A percentile compares a stretch with the other conserved stretches of the same genome.
Conservation (phyloP, 805 yeast species). For the Wickerhamiella cacticola region DNA sequence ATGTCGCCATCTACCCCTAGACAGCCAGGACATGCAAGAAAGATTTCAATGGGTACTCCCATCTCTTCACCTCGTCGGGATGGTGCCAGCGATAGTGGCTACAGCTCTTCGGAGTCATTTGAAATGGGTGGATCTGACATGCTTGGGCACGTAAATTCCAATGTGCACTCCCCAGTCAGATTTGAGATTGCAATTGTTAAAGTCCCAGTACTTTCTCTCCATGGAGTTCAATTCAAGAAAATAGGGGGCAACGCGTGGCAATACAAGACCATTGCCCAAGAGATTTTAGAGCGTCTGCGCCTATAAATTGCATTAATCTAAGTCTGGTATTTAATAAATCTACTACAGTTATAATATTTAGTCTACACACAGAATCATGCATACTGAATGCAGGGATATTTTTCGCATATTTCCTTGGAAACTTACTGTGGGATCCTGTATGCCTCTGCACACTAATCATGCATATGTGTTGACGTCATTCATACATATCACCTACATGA, state of each 20-base stretch:
- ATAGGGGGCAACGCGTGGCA: slow-evolving; percentile 90
- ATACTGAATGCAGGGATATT: no score
- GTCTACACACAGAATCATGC: no score
- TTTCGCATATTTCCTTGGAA: background rate
- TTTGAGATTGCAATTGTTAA: slow-evolving; percentile 88
- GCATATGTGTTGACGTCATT: background rate
- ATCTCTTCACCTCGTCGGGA: slow-evolving; percentile 19
- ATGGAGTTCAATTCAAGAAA: slow-evolving; percentile 91
- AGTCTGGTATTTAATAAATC: background rate
- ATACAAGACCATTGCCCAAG: slow-evolving; percentile 81
- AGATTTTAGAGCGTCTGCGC: slow-evolving; percentile 53
- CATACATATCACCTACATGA: background rate
- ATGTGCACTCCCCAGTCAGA: slow-evolving; percentile 49
- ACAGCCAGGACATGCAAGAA: slow-evolving; percentile 22
- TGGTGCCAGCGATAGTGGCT: slow-evolving; percentile 19
- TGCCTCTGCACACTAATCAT: background rate
- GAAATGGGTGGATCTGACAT: slow-evolving; percentile 30
- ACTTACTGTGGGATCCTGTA: background rate
- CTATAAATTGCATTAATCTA: background rate
- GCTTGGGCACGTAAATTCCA: slow-evolving; percentile 25
- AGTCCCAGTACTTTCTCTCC: slow-evolving; percentile 78
- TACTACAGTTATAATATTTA: background rate
- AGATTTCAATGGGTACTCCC: slow-evolving; percentile 26
- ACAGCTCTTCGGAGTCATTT: slow-evolving; percentile 28
- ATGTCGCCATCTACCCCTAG: slow-evolving; percentile 21